phyloP scores from a whole-genome alignment of 1,284 basidiomycete genomes.

The Moesziomyces parantarcticus region DNA sequence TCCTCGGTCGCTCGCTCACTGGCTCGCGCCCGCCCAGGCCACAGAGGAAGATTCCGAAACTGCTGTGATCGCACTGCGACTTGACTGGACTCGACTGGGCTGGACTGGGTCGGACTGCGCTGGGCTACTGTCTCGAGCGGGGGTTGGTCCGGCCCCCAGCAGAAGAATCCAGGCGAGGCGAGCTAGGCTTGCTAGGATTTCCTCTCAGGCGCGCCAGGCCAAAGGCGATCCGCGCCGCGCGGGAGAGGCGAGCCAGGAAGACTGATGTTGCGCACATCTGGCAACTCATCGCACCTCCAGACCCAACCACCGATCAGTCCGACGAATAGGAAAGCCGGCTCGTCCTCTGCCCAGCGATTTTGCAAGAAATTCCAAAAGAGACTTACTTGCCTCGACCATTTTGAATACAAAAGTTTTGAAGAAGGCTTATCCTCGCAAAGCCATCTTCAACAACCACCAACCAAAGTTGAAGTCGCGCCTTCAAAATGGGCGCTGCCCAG shows the following conservation, averaged over 20 bases:
- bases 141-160: neutral
- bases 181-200: no score
- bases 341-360: neutral
- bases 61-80: neutral
- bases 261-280: neutral
- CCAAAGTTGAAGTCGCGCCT: neutral
- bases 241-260: no score
- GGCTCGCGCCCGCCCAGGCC: no score
- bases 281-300: constrained; percentile 10
- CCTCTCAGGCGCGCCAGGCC: no score
- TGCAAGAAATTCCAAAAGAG: neutral
- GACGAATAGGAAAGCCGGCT: constrained; percentile 7
- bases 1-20: neutral
- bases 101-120: no score
- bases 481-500: neutral
- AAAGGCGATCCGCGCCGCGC: no score
- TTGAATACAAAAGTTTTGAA: neutral
- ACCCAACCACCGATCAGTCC: constrained; percentile 14
- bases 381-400: neutral
- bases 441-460: no score
- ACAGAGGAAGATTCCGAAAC: neutral
- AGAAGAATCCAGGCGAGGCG: neutral
- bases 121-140: no score
- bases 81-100: no score
- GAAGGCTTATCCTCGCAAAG: no score